Evolutionary conservation across 495 filamentous ascomycete species (phyloP).

Genomic region (Monascus purpureus): DNA sequence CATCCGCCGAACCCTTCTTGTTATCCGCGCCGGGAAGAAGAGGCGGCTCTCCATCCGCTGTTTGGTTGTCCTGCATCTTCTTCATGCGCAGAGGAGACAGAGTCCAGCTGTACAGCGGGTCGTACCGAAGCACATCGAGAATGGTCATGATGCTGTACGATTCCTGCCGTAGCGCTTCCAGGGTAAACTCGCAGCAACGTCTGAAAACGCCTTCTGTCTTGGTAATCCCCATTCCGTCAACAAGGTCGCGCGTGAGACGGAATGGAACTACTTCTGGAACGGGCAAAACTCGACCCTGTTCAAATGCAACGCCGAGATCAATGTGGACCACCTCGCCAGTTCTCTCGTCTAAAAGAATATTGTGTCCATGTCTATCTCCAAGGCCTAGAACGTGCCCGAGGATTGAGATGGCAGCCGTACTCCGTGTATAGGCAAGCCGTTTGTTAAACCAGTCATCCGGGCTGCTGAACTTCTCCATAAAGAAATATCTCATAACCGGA

Average conservation of each 20-base stretch:
- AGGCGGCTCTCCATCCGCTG: slow-evolving; percentile 29
- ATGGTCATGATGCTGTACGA: slow-evolving; percentile 94
- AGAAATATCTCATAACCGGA: slow-evolving; percentile 94
- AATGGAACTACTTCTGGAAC: slow-evolving; percentile 94
- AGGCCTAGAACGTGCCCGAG: slow-evolving; percentile 86
- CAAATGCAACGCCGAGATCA: slow-evolving; percentile 90
- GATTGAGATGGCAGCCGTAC: slow-evolving; percentile 88
- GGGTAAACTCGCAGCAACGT: slow-evolving; percentile 91
- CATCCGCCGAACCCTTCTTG: slow-evolving; percentile 42
- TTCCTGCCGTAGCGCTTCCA: slow-evolving; percentile 85
- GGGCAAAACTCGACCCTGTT: slow-evolving; percentile 83
- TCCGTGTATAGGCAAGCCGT: slow-evolving; percentile 78
- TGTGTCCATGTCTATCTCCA: slow-evolving; percentile 93
- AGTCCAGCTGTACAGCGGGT: slow-evolving; percentile 91
- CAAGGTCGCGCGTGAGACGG: slow-evolving; percentile 84
- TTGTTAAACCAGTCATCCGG: slow-evolving; percentile 91
- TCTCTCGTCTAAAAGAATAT: slow-evolving; percentile 81
- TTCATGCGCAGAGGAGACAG: slow-evolving; percentile 79
- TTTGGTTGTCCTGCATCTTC: slow-evolving; percentile 53
- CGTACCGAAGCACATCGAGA: slow-evolving; percentile 86
- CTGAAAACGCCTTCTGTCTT: slow-evolving; percentile 92
- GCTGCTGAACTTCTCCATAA: slow-evolving; percentile 85
- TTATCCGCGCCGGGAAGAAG: slow-evolving; percentile 16
- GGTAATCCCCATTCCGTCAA: slow-evolving; percentile 94
- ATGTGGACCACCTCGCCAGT: slow-evolving; percentile 95